Percentiles rank a stretch among this genome's conserved stretches.
phyloP scores from a whole-genome alignment of 768 basidiomycete species.

The Pholiota conissans region DNA sequence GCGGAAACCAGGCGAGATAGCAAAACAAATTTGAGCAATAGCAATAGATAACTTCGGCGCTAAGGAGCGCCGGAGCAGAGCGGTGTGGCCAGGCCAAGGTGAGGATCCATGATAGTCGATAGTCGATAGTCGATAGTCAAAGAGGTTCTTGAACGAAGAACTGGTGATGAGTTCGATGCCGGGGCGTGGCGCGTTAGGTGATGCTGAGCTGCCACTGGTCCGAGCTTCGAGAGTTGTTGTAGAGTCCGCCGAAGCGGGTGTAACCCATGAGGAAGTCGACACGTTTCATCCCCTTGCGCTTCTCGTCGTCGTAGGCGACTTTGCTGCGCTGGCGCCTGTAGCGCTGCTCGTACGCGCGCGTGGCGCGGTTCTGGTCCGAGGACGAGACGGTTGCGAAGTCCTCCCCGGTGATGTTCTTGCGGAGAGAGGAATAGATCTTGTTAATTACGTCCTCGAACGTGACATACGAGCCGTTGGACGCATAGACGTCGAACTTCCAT shows the following conservation, averaged over 20 bases:
- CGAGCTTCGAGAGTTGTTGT: slow-evolving; percentile 11
- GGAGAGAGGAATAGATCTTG: slow-evolving; percentile 42
- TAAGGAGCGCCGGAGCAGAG: not conserved
- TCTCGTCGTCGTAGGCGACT: slow-evolving; percentile 42
- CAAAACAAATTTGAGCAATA: not conserved
- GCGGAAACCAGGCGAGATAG: not conserved
- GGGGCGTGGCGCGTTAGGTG: not conserved
- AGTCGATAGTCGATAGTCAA: not conserved
- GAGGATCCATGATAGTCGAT: not conserved
- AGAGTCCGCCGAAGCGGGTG: slow-evolving; percentile 47
- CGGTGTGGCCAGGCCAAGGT: not conserved
- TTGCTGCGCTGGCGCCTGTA: slow-evolving; percentile 36
- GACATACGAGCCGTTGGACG: slow-evolving; percentile 26
- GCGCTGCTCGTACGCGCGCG: slow-evolving; percentile 46
- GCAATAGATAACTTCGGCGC: not conserved
- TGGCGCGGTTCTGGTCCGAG: slow-evolving; percentile 37
- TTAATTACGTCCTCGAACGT: slow-evolving; percentile 45
- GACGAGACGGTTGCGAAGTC: slow-evolving; percentile 44
- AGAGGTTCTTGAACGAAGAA: not conserved
- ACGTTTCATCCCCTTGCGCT: slow-evolving; percentile 50
- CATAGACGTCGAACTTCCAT: slow-evolving; percentile 31
- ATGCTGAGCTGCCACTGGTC: not conserved
- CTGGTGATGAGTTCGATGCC: not conserved
- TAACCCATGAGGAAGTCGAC: slow-evolving; percentile 56
- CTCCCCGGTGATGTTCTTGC: slow-evolving; percentile 35